Conservation (phyloP, 1,284 basidiomycete genomes). For the Malassezia vespertilionis region DNA sequence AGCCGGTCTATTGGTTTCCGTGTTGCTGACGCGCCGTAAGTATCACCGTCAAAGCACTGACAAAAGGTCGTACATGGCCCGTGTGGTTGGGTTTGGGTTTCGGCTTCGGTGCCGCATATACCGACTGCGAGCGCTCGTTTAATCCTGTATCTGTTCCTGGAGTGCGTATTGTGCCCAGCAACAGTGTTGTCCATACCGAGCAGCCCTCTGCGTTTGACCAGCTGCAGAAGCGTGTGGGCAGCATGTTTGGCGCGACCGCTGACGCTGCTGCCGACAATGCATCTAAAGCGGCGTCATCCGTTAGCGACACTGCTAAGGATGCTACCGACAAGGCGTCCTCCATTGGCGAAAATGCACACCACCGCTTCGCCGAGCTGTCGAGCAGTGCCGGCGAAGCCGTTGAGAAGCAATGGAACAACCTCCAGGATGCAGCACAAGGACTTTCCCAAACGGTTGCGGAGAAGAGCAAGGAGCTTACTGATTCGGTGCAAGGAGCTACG, state of each 20-base stretch:
- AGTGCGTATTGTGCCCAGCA: conserved; percentile 60
- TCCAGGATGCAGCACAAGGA: conserved; percentile 9
- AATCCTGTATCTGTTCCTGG: conserved; percentile 86
- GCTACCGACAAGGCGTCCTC: conserved; percentile 2
- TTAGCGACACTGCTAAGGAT: background rate
- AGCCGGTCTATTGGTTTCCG: conserved; percentile 82
- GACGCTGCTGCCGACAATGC: conserved; percentile 7
- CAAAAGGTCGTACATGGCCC: conserved; percentile 84
- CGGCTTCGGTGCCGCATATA: conserved; percentile 69
- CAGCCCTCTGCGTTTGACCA: conserved; percentile 33
- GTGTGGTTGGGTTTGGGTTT: conserved; percentile 85
- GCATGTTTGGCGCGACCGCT: conserved; percentile 32
- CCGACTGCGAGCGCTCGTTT: conserved; percentile 91
- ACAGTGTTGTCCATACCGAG: conserved; percentile 32
- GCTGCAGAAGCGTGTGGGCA: conserved; percentile 38
- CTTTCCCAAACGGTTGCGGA: conserved; percentile 11
- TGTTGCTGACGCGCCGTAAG: conserved; percentile 87
- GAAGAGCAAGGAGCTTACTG: conserved; percentile 5
- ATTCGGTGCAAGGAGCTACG: background rate
- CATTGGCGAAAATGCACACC: conserved; percentile 7
- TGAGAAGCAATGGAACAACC: conserved; percentile 6
- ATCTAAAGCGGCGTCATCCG: background rate
- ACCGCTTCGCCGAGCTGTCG: conserved; percentile 15
- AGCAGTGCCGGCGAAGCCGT: conserved; percentile 8
- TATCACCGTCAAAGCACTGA: conserved; percentile 46